Base-by-base conservation (phyloP, 208 protist genomes). In the Strigomonas culicis region DNA sequence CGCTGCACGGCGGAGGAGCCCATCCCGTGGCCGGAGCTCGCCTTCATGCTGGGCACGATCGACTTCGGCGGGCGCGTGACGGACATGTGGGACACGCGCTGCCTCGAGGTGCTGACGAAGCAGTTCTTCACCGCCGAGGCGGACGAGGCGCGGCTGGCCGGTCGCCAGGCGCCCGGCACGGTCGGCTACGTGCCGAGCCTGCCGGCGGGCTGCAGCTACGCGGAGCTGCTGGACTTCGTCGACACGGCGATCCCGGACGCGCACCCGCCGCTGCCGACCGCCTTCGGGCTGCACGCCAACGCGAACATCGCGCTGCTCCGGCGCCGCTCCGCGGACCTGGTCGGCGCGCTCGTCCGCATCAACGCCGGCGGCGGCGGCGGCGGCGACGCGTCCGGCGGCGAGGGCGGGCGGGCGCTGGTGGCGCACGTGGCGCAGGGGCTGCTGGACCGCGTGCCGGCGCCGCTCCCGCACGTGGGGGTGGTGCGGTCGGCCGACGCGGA, bases 21-120 rank as follows among this genome's bases (percentile, higher is more conserved):
- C 1, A 50, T 89, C 15, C 92, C 93, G 39, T 96, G 81, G 63
- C 68, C 70, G 69, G 94, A 92, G 62, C 68, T 98, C 41, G 66
- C 62, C 31, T 98, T 94, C 74, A 91, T 98, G 81, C 80, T 92
- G 34, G 93, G 89, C 67, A 80, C 93, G 47, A 97, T 98, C 47
- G 92, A 98, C 80, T 98, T 97, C 68, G 93, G 95, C 53, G 97
- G 97, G 13, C 79, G 94, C 19, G 93, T 98, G 10, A 98, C 97
- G 11, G 93, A 97, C 66, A 83, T 94, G 64, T 84, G 90, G 68
- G 93, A 97, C 68, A 71, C 74, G 11, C 79, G 92, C 19, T 87
- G 82, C 25, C 79, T 97, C 50, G 76, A 88, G 55, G 80, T 86
- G 47, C 84, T 93, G 36, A 77, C 90, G 30, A 61, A 76, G 22